phyloP scores from a whole-genome alignment of 2,329 filamentous ascomycete species.

The Ilyonectria destructans region DNA sequence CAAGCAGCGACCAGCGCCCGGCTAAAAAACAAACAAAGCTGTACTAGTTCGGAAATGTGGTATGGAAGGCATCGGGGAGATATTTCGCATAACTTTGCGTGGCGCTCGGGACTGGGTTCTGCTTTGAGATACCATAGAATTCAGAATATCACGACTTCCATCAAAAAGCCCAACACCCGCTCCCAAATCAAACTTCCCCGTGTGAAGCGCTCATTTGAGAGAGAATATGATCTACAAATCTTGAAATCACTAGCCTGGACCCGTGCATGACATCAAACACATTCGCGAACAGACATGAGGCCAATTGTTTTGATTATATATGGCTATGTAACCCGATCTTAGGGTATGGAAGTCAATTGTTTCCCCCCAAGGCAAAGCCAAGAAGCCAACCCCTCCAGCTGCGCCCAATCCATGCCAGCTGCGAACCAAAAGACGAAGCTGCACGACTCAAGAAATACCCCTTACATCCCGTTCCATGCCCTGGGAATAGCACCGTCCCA shows the following conservation, averaged over 20 bases:
- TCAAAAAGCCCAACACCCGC: conserved; percentile 9
- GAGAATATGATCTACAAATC: too few relatives aligned
- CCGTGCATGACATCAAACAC: background rate
- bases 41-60: conserved; percentile 6
- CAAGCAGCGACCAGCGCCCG: conserved; percentile 56
- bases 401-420: background rate
- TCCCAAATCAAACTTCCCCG: background rate
- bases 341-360: background rate
- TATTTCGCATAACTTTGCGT: conserved; percentile 41
- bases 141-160: conserved; percentile 41
- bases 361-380: conserved; percentile 1
- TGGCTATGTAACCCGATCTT: conserved; percentile 5
- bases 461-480: conserved; percentile 15
- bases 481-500: conserved; percentile 12
- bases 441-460: conserved; percentile 4
- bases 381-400: background rate
- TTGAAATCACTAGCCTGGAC: too few relatives aligned
- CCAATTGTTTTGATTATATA: conserved; percentile 1
- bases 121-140: conserved; percentile 50
- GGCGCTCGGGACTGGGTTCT: conserved; percentile 48
- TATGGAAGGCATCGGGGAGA: conserved; percentile 25
- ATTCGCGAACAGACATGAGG: background rate
- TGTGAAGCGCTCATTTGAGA: too few relatives aligned
- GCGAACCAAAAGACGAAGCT: conserved; percentile 2
- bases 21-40: conserved; percentile 34